phyloP scores from a whole-genome alignment of 2,329 filamentous ascomycete species.

The Cercospora zeina region DNA sequence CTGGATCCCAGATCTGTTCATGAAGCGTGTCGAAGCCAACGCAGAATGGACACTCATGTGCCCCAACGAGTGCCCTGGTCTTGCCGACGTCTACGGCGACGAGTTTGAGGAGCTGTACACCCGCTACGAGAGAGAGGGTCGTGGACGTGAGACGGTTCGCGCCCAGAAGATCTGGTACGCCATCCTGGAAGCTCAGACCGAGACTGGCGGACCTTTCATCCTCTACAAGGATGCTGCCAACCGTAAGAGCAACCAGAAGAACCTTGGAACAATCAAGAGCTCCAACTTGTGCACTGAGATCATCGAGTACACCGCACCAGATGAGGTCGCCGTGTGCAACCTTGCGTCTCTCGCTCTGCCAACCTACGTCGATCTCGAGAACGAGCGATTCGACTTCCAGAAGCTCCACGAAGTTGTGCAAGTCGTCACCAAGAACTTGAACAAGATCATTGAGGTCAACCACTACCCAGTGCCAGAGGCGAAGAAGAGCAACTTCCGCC shows the following conservation, averaged over 20 bases:
- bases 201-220: conserved; percentile 99
- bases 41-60: conserved; percentile 97
- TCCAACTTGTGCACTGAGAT: conserved; percentile 99
- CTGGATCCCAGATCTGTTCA: conserved; percentile 99
- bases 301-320: conserved; percentile 92
- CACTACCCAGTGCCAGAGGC: conserved; percentile 97
- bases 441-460: conserved; percentile 98
- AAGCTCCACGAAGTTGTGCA: conserved; percentile 94
- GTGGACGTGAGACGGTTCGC: conserved; percentile 86
- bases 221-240: conserved; percentile 99
- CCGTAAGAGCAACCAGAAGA: conserved; percentile 99
- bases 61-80: conserved; percentile 90
- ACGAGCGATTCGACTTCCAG: conserved; percentile 87
- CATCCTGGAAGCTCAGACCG: conserved; percentile 95
- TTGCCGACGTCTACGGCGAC: conserved; percentile 95
- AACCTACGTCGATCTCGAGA: conserved; percentile 82
- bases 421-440: conserved; percentile 90
- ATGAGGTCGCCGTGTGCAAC: conserved; percentile 99
- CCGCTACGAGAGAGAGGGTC: conserved; percentile 80
- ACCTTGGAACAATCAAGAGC: conserved; percentile 95
- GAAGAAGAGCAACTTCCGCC: conserved; percentile 92
- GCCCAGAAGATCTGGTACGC: conserved; percentile 99
- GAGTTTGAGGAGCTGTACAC: conserved; percentile 96
- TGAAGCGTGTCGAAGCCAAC: conserved; percentile 98
- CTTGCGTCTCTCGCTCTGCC: conserved; percentile 91